A percentile compares a stretch with the other conserved stretches of the same genome.
Conservation (phyloP, 2,329 filamentous ascomycete genomes). For the Eurotiales sp. region DNA sequence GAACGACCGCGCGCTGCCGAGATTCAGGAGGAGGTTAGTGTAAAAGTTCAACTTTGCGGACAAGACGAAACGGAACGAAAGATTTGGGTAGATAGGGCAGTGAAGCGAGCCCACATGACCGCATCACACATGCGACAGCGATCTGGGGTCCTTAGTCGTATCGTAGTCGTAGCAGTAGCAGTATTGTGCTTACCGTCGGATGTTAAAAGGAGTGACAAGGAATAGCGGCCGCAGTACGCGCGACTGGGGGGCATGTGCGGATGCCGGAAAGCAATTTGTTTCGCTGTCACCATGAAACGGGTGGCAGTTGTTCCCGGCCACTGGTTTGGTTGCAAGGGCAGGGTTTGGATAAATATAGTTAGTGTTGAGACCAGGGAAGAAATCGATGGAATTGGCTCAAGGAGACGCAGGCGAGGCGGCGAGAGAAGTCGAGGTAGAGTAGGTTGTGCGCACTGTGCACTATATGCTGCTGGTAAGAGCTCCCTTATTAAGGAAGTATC, state of each 20-base stretch:
- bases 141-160: constrained; percentile 15
- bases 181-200: constrained; percentile 34
- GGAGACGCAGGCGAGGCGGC: background rate
- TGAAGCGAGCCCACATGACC: background rate
- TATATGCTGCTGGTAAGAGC: background rate
- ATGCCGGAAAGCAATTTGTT: background rate
- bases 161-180: too few relatives aligned
- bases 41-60: background rate
- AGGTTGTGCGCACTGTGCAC: background rate
- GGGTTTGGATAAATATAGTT: too few relatives aligned
- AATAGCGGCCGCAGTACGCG: constrained; percentile 19
- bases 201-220: constrained; percentile 31
- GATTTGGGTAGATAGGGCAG: background rate
- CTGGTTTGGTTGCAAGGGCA: background rate
- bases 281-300: constrained; percentile 2
- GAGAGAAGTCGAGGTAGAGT: background rate
- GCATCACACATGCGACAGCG: background rate
- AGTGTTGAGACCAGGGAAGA: too few relatives aligned
- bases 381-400: too few relatives aligned
- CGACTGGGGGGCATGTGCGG: constrained; percentile 12
- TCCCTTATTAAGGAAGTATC: background rate
- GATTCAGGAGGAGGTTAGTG: constrained; percentile 1
- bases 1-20: constrained; percentile 27
- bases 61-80: background rate
- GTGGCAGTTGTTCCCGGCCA: background rate